Conservation (phyloP, 306 rosid genomes). For the Medicago lupulina region DNA sequence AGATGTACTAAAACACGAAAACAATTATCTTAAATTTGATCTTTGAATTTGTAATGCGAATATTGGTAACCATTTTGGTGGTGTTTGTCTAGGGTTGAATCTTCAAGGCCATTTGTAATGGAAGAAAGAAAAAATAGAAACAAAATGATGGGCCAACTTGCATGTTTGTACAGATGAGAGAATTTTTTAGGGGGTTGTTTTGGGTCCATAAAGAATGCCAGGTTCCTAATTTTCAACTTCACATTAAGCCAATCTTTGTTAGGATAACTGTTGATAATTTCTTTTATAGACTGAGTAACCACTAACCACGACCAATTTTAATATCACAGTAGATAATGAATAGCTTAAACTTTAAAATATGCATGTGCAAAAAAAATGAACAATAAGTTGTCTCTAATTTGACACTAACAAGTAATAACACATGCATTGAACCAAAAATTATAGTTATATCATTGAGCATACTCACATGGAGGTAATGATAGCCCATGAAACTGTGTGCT, state of each 20-base stretch:
- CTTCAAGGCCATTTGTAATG: conserved; percentile 9
- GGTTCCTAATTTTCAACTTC: conserved; percentile 17
- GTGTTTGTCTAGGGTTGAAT: background rate
- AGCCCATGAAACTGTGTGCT: conserved; percentile 43
- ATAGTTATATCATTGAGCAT: conserved; percentile 32
- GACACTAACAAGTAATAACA: conserved; percentile 1
- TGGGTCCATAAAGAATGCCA: conserved; percentile 5
- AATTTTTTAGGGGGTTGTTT: background rate
- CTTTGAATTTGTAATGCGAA: background rate
- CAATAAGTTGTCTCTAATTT: conserved; percentile 4
- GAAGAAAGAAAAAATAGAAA: conserved; percentile 3
- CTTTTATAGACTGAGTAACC: conserved; percentile 14
- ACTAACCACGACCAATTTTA: background rate
- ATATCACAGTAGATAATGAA: background rate
- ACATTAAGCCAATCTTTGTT: conserved; percentile 22
- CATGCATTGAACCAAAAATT: conserved; percentile 34
- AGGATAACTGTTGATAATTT: conserved; percentile 24
- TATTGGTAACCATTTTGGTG: background rate
- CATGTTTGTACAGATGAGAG: background rate
- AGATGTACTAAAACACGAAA: background rate
- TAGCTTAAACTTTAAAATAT: conserved; percentile 13
- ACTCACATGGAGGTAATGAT: conserved; percentile 67
- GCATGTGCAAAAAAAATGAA: background rate
- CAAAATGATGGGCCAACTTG: conserved; percentile 15
- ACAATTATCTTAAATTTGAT: background rate